phyloP scores from a whole-genome alignment of 805 yeast species.

The Candida maltosa region DNA sequence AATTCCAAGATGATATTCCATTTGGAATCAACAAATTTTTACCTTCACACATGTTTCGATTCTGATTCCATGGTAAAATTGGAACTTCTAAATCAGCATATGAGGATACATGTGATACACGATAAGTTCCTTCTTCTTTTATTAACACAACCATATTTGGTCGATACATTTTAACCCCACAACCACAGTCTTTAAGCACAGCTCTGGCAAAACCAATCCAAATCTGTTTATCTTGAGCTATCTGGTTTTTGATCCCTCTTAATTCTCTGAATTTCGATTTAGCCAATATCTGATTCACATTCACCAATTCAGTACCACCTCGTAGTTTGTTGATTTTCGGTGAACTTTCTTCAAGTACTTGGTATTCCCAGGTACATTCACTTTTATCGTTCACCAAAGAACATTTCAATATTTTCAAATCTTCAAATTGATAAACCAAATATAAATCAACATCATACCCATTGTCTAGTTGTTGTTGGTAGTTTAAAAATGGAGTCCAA shows the following conservation, averaged over 20 bases:
- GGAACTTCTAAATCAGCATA: slow-evolving; percentile 29
- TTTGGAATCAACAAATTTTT: slow-evolving; percentile 30
- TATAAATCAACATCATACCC: slow-evolving; percentile 19
- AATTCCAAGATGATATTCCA: slow-evolving; percentile 26
- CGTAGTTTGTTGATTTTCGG: slow-evolving; percentile 29
- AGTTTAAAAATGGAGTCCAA: slow-evolving; percentile 37
- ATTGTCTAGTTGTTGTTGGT: slow-evolving; percentile 15
- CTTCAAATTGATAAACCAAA: slow-evolving; percentile 17
- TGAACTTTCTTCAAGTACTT: slow-evolving; percentile 10
- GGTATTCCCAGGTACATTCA: slow-evolving; percentile 12
- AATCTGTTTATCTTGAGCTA: slow-evolving; percentile 22
- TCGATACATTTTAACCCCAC: slow-evolving; percentile 33
- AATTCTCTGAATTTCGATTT: slow-evolving; percentile 18
- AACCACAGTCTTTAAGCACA: slow-evolving; percentile 32
- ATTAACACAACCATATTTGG: slow-evolving; percentile 33
- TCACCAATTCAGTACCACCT: slow-evolving; percentile 33
- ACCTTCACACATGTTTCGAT: slow-evolving; percentile 20
- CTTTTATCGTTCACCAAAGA: slow-evolving; percentile 27
- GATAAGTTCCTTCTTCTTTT: slow-evolving; percentile 12
- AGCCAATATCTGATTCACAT: slow-evolving; percentile 17
- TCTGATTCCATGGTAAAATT: slow-evolving; percentile 22
- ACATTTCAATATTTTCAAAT: slow-evolving; percentile 15
- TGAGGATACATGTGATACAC: slow-evolving; percentile 28
- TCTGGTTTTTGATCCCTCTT: slow-evolving; percentile 4
- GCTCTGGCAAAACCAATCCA: slow-evolving; percentile 40